phyloP scores from a whole-genome alignment of 768 basidiomycete genomes.

The Terana coerulea region DNA sequence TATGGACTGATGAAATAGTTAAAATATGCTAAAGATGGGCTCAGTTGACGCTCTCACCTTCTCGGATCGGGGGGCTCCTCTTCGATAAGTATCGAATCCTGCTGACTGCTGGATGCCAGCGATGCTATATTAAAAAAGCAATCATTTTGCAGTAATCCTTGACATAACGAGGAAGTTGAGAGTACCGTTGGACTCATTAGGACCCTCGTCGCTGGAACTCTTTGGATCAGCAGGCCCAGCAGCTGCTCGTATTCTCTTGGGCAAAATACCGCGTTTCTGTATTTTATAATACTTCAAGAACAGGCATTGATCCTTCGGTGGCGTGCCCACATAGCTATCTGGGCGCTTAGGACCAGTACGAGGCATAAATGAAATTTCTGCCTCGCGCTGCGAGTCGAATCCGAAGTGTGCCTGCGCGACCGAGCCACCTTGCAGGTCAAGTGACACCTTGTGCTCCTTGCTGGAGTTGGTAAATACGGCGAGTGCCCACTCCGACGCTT shows the following conservation, averaged over 20 bases:
- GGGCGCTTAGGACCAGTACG: not conserved
- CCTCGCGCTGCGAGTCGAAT: not conserved
- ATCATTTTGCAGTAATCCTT: not conserved
- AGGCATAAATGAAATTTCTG: not conserved
- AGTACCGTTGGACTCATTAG: too few species aligned
- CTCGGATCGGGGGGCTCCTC: not conserved
- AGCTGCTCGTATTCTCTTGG: too few species aligned
- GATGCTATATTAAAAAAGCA: too few species aligned
- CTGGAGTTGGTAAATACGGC: constrained; percentile 4
- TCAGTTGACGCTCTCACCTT: too few species aligned
- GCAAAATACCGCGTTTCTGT: too few species aligned
- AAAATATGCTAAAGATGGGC: too few species aligned
- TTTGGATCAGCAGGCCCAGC: too few species aligned
- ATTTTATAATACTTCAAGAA: not conserved
- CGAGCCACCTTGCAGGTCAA: not conserved
- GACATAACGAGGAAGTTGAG: not conserved
- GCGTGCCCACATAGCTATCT: not conserved
- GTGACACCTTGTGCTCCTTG: not conserved
- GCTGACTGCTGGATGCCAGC: not conserved
- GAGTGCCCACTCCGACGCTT: too few species aligned
- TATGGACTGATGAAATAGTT: constrained; percentile 1
- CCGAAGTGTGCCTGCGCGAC: not conserved
- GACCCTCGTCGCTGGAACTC: not conserved
- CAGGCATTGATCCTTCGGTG: not conserved
- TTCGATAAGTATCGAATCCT: not conserved